These are phyloP conservation scores for Tilletia setariae DNA, from an alignment of 1,284 basidiomycete species.

Conservation along the genomic window DNA sequence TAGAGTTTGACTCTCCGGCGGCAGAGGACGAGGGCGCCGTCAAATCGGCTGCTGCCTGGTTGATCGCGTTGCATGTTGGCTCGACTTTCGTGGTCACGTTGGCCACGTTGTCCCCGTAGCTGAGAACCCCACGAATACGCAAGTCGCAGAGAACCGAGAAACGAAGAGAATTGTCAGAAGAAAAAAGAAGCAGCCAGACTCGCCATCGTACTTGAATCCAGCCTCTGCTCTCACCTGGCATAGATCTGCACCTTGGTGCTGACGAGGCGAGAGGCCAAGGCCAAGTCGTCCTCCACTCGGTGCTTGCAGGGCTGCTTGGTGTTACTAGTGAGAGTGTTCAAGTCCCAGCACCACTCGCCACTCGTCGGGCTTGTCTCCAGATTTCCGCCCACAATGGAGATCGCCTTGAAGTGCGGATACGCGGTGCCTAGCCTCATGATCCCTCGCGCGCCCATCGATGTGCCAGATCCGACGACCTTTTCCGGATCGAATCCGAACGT, in stretches of 20 bases:
- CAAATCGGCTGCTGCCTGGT: background rate
- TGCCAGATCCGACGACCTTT: background rate
- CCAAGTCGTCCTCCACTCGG: too few species aligned
- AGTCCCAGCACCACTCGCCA: background rate
- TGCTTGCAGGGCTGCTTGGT: too few species aligned
- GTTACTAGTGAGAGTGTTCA: too few species aligned
- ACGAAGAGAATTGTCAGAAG: too few species aligned
- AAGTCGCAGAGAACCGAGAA: too few species aligned
- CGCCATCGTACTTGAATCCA: too few species aligned
- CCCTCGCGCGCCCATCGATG: background rate
- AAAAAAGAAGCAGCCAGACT: too few species aligned
- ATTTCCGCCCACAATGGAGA: background rate
- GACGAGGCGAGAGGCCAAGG: too few species aligned
- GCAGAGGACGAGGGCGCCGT: background rate
- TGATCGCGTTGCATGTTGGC: background rate
- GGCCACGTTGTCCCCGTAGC: background rate
- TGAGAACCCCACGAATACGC: too few species aligned
- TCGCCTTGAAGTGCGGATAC: background rate
- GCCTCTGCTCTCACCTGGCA: too few species aligned
- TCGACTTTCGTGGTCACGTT: background rate
- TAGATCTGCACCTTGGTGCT: too few species aligned
- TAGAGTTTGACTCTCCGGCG: background rate
- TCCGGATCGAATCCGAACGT: background rate
- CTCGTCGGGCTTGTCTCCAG: background rate
- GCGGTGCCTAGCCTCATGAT: background rate